Evolutionary conservation across 1,284 basidiomycete genomes (phyloP), one percentile per base, ranked within the genome.

Genomic region (Acaromyces ingoldii): DNA sequence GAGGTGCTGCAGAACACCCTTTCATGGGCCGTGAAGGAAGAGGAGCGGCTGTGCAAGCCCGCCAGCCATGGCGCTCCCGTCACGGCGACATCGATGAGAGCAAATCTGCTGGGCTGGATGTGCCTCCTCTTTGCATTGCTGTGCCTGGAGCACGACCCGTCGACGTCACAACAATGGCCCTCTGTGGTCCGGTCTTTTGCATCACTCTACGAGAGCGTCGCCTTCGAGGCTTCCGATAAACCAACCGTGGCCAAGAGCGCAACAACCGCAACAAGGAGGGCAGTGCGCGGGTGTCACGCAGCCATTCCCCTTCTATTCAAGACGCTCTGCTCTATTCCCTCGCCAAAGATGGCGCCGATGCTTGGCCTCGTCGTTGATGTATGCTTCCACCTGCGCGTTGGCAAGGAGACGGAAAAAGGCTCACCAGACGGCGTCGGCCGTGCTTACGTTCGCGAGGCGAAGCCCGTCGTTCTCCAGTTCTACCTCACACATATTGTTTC

Each of bases 41-140:
- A n/a, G n/a, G n/a, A n/a, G 5, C 67, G 69, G 42, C 37, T 71
- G 29, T 69, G 67, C 49, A 70, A 60, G 31, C 19, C 45, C 19
- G 47, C 51, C 9, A 15, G 53, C 10, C 25, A 53, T 0, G 61
- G 66, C 36, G 49, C n/a, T n/a, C n/a, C 51, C 45, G 50, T 49
- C 10, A 60, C 63, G 4, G 56, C 70, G 1, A 58, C 67, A 7
- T 40, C 60, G 76, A 82, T 86, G 58, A 65, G 86, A 29, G 86
- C 86, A 67, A 82, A 86, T 17, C 80, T 91, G 5, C 78, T 89
- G 30, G 83, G 80, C 60, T 91, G 88, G 87, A 78, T 82, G 6
- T 85, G 84, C 65, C 80, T 80, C 11, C 74, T 89, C 36, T 88
- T 87, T 67, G 58, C 60, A 13, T 48, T 53, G 17, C 21, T 62